These are phyloP conservation scores for Straminergon stramineum DNA, from an alignment of 225 moss, liverwort and hornwort species.

Conservation along the genomic window DNA sequence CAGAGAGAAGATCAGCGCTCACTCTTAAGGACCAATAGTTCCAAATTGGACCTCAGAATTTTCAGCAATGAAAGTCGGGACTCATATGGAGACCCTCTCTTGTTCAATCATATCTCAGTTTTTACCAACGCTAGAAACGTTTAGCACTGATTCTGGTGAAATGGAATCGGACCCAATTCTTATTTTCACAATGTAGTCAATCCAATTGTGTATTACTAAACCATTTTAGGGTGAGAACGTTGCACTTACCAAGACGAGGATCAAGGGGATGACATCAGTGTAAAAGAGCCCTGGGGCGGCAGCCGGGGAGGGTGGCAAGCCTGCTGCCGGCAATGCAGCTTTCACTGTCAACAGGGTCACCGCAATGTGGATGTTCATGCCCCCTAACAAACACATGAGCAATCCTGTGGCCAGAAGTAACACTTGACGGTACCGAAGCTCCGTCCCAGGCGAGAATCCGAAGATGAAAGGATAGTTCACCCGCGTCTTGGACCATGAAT, in stretches of 20 bases:
- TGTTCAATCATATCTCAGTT: not conserved
- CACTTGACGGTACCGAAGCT: conserved; percentile 69
- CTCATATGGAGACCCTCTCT: not conserved
- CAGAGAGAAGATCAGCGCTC: not conserved
- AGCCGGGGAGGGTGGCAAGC: not conserved
- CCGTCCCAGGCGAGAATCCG: conserved; percentile 61
- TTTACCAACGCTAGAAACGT: not conserved
- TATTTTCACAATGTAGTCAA: not conserved
- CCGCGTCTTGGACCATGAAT: conserved; percentile 56
- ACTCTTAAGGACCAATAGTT: not conserved
- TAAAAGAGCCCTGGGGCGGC: not conserved
- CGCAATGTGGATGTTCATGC: conserved; percentile 55
- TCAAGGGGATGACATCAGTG: conserved; percentile 42
- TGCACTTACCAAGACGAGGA: conserved; percentile 27
- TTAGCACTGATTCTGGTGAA: not conserved
- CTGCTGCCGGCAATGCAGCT: not conserved
- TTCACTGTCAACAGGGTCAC: conserved; percentile 6
- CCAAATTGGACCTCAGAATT: not conserved
- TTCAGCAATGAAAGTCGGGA: not conserved
- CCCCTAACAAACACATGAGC: conserved; percentile 39
- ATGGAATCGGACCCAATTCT: not conserved
- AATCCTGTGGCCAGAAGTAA: conserved; percentile 44
- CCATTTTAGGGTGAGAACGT: not conserved
- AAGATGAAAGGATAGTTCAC: conserved; percentile 73
- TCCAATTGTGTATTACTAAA: too few relatives aligned